A percentile compares a stretch with the other conserved stretches of the same genome.
Evolutionary conservation across 2,329 filamentous ascomycete genomes (phyloP).

Genomic region (Didymella keratinophila): DNA sequence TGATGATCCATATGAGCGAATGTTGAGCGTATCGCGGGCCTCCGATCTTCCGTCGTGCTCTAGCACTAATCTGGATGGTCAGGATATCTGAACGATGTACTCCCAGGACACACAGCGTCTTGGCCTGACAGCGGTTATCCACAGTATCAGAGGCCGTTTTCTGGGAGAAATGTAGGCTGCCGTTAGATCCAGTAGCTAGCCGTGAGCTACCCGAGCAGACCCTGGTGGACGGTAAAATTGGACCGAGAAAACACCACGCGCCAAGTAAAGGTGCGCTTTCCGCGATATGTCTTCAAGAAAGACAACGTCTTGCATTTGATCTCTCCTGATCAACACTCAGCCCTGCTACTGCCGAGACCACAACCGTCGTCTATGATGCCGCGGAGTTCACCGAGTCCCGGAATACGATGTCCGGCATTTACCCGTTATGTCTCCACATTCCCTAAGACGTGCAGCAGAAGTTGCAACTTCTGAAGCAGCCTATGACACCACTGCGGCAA

Average conservation of each 20-base stretch:
- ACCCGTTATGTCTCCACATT: constrained; percentile 7
- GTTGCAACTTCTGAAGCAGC: constrained; percentile 13
- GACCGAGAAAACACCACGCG: constrained; percentile 4
- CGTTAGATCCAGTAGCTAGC: constrained; percentile 4
- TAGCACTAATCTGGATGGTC: constrained; percentile 2
- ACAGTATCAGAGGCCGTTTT: not conserved
- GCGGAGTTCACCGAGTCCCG: not conserved
- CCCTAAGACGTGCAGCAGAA: constrained; percentile 5
- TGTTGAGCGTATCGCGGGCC: constrained; percentile 17
- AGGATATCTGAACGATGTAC: constrained; percentile 5
- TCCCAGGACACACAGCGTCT: constrained; percentile 1
- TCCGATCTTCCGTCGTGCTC: constrained; percentile 1
- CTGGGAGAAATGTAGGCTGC: constrained; percentile 5
- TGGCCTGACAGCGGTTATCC: constrained; percentile 10
- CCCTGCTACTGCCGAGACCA: constrained; percentile 4
- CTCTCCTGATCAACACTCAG: not conserved
- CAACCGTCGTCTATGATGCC: too few species aligned
- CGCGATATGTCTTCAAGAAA: constrained; percentile 2
- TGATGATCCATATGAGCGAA: constrained; percentile 17
- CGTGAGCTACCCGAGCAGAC: constrained; percentile 15
- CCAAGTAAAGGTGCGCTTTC: not conserved
- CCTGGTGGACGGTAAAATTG: constrained; percentile 2
- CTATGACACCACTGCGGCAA: constrained; percentile 26
- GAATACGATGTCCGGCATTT: not conserved
- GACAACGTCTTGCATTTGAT: constrained; percentile 6